phyloP scores from a whole-genome alignment of 2,329 filamentous ascomycete species.

The Penicillium sp. region DNA sequence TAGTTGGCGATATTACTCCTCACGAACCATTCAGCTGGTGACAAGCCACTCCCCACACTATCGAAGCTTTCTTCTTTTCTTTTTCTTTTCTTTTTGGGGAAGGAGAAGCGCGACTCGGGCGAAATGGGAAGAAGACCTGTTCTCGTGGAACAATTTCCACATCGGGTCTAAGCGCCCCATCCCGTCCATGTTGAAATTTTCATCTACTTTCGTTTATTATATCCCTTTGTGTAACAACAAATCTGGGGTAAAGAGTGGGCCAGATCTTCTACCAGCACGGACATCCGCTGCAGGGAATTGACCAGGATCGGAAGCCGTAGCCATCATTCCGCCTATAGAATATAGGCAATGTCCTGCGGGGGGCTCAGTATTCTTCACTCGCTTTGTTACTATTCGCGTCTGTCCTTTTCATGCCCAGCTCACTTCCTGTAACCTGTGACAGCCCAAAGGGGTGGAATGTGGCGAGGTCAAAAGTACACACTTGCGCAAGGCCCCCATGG shows the following conservation, averaged over 20 bases:
- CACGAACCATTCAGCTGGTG: not conserved
- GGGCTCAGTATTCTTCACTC: not conserved
- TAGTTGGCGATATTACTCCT: not conserved
- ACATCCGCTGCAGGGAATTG: conserved; percentile 29
- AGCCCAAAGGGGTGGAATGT: conserved; percentile 18
- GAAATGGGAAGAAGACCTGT: not conserved
- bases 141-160: not conserved
- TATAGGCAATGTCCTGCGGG: not conserved
- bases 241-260: conserved; percentile 30
- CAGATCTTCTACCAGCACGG: conserved; percentile 27
- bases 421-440: not conserved
- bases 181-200: conserved; percentile 12
- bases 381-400: not conserved
- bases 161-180: conserved; percentile 6
- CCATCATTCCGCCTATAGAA: conserved; percentile 3
- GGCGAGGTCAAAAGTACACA: conserved; percentile 14
- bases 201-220: not conserved
- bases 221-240: conserved; percentile 15
- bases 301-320: conserved; percentile 15
- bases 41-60: conserved; percentile 4
- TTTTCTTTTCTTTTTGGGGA: not conserved
- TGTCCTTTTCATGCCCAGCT: not conserved
- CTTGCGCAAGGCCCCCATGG: conserved; percentile 12
- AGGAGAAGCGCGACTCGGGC: not conserved
- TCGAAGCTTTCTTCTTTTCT: not conserved